A percentile compares a stretch with the other conserved stretches of the same genome.
Conservation (phyloP, 495 filamentous ascomycete genomes). For the Penicillium bialowiezense region DNA sequence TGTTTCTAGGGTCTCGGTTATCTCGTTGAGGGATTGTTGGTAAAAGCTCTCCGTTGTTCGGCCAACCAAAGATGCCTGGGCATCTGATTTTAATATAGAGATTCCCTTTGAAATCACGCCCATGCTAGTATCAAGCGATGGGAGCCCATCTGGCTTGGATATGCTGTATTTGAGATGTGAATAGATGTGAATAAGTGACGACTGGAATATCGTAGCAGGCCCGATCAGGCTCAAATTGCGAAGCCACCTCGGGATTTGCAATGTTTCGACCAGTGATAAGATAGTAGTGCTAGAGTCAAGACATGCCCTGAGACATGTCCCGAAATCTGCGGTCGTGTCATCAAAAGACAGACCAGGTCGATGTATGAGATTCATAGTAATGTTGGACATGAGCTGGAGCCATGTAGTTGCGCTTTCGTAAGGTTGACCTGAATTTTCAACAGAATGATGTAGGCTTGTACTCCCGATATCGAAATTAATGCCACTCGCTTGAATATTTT, state of each 20-base stretch:
- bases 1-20: too few relatives aligned
- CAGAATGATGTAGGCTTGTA: too few relatives aligned
- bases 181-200: slow-evolving; percentile 6
- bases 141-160: background rate
- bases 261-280: background rate
- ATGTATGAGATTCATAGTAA: background rate
- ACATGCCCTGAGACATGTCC: slow-evolving; percentile 1
- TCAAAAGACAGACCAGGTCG: slow-evolving; percentile 8
- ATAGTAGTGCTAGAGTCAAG: background rate
- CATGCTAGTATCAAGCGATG: slow-evolving; percentile 4
- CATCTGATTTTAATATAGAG: too few relatives aligned
- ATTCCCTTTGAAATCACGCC: background rate
- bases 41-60: too few relatives aligned
- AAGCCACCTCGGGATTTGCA: background rate
- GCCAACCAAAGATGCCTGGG: too few relatives aligned
- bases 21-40: too few relatives aligned
- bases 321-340: slow-evolving; percentile 1
- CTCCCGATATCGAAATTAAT: background rate
- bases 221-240: slow-evolving; percentile 5
- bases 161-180: slow-evolving; percentile 1
- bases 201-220: slow-evolving; percentile 4
- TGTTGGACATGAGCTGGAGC: slow-evolving; percentile 7
- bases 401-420: background rate
- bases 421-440: too few relatives aligned
- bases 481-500: slow-evolving; percentile 3